Base-by-base conservation (phyloP, 1,284 basidiomycete species). In the Heliocybe sulcata region DNA sequence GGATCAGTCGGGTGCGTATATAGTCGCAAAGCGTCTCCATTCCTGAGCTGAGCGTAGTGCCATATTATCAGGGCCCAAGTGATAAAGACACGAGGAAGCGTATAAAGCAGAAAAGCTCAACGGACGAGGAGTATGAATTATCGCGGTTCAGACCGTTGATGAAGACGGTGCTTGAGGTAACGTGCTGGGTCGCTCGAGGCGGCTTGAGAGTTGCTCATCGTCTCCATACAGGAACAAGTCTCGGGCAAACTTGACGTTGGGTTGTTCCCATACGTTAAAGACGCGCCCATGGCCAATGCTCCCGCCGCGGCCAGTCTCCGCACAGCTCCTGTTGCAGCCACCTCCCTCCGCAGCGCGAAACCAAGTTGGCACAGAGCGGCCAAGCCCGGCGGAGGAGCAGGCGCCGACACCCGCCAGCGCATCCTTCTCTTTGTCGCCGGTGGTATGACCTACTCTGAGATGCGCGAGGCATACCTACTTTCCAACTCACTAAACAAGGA, bases 401-500 rank as follows among this genome's bases (percentile, higher is more conserved):
- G 33, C 6, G 69, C 71, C 53, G 85, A 89, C 55, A 83, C 77
- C 53, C 82, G 86, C 56, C 90, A 94, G 67, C 78, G 96, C n/a
- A 67, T 97, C 22, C 75, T 99, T 52, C 80, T 98, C 42, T 99
- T 98, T 69, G 78, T 98, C 12, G 92, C 92, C 11, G 97, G 97
- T 29, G 97, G 97, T 1, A 89, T 97, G 82, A 97, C 96, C 1
- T 97, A 95, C 68, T 94, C 92, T 0, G 97, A 99, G 72, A 88
- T 97, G 69, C 77, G 96, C 55, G 86, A 93, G 65, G 87, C 83
- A 31, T 99, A 98, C 67, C 77, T 88, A 53, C 74, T 96, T 8
- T 89, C 91, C 3, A 77, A 77, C 52, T 67, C 81, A 6, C 69
- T 93, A 52, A 87, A 87, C 64, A 94, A 90, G 69, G 96, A 99